Base-by-base conservation (phyloP, 2,329 filamentous ascomycete species). In the Didymella pinodella region DNA sequence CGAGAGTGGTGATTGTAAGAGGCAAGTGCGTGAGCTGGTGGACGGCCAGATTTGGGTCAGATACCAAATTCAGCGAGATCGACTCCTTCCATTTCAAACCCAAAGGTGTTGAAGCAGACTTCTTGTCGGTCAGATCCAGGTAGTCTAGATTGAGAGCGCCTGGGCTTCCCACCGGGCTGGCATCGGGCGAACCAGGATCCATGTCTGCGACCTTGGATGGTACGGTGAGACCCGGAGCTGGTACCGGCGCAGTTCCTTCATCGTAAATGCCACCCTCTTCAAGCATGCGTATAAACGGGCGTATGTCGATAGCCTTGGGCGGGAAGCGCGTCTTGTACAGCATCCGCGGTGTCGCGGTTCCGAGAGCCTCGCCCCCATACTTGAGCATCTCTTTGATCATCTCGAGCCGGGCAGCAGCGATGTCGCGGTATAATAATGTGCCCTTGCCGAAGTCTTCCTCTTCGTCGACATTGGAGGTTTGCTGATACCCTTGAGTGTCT, bases 261-360 rank as follows among this genome's bases (percentile, higher is more conserved):
- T 77, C 75, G 54, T 75, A 77, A 16, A 78, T 71, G 31, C 68
- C 72, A 54, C 74, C 73, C 25, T 78, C 74, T 57, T 76, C 73
- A 11, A 78, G 68, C 57, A 78, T 75, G 25, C 62, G 65, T 29
- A 78, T 63, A 48, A 70, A 78, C 11, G 64, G 61, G 44, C 51
- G 52, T 18, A 76, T 45, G 34, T 75, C 64, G 47, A 78, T 73
- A 4, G 57, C n/a, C 8, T 59, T 52, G 12, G 46, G 26, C 36
- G 62, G 52, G n/a, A 63, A 56, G 29, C 66, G 62, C 2, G 58
- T 59, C 18, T 50, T 32, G 48, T 67, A 65, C 7, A 73, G 46
- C 4, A 58, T 34, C 31, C 47, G 56, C 6, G 73, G 70, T n/a
- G 65, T 61, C 16, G 56, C 43, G 11, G 31, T 48, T 3, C 48